Evolutionary conservation across 176 grass and related monocot genomes (phyloP), one percentile per base, ranked within the genome.

Genomic region (Cocos nucifera): DNA sequence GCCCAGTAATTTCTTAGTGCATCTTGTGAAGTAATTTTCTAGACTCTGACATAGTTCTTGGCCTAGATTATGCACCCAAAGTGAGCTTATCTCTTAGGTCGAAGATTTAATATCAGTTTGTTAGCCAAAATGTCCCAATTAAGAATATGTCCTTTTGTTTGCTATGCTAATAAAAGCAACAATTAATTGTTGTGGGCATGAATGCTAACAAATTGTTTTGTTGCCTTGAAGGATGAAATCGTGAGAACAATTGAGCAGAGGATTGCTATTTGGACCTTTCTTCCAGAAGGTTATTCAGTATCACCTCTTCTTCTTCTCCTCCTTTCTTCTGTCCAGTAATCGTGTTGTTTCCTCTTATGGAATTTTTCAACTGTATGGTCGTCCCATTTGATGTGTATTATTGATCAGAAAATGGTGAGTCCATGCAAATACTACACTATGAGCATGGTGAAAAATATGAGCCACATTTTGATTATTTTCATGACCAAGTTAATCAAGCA

Each of bases 381-480:
- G 81, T 35, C 35, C 15, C 22, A 61, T 5, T 30, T n/a, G 21
- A 64, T 12, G 15, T 20, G 5, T 8, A 44, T 44, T 14, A 44
- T 70, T 6, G 4, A 56, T 28, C 79, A 86, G 75, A 90, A 62
- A 90, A 86, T 18, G 82, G 79, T 0, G 79, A 90, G 57, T 19
- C 79, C 1, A 58, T 86, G 12, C 82, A 86, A 78, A 71, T 82
- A 52, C 39, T 89, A 21, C 72, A 69, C 16, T 79, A 86, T 30
- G 56, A 73, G 25, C 35, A 69, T 6, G 82, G 78, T 3, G 58
- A 89, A 62, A 90, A 76, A 30, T 82, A 85, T 50, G 75, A 79
- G 65, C 82, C 82, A 8, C 86, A 85, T 73, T 82, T 85, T 32
- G 82, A 85, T 19, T 85, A 65, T 70, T 76, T 85, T 50, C 59